Base-by-base conservation (phyloP, 331 rosid species). In the Malus hybrid region DNA sequence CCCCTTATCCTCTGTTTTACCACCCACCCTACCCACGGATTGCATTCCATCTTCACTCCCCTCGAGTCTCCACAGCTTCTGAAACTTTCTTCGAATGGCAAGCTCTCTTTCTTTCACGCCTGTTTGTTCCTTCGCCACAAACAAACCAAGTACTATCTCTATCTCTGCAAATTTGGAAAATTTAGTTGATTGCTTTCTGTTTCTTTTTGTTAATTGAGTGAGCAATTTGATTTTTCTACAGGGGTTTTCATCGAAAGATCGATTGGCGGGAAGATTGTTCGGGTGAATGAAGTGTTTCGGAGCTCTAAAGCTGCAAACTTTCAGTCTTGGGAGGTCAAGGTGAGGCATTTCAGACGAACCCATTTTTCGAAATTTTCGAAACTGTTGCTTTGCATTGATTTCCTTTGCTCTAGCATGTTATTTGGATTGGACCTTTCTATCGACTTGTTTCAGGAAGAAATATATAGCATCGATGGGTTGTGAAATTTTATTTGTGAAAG, bases 261-360 rank as follows among this genome's bases (percentile, higher is more conserved):
- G 22, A 87, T 77, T 70, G 55, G 80, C 50, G 72, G 74, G 70
- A 92, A 85, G 82, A 87, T 89, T 77, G 75, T 92, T 78, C 72
- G 76, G 80, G 77, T 82, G 44, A 90, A 80, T 72, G 89, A 88
- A 73, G 82, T 64, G 6, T 70, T 88, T 63, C 93, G 65, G 81
- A 76, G 74, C 82, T 82, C 97, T 46, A 86, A 84, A 79, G 84
- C 84, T 82, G 70, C 83, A 63, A 89, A 73, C 65, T 77, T 87
- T 72, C 90, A 79, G 74, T 86, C 93, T 70, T 86, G 88, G 84
- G 86, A 81, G 80, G 86, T 85, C 48, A 92, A 95, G 99, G 99
- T 90, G 79, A 79, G 84, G 75, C 69, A 67, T 81, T 88, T 77
- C 32, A 59, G 77, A 48, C 31, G 32, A 69, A 44, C 62, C 72